phyloP scores from a whole-genome alignment of 2,329 filamentous ascomycete genomes.

The Rhynchosporium agropyri region DNA sequence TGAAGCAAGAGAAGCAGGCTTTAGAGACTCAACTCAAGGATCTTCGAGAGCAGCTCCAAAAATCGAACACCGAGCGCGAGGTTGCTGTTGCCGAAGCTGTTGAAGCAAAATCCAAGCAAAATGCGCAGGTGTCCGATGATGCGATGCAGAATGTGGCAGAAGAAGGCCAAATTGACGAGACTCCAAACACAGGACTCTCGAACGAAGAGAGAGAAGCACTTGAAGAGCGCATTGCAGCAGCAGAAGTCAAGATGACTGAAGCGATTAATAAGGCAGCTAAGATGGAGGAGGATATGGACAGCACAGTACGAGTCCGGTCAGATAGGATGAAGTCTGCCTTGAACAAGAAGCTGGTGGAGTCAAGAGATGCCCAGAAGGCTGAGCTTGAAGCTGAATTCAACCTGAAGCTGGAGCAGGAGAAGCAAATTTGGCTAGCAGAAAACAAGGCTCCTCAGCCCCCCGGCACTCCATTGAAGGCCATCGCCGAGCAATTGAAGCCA shows the following conservation, averaged over 20 bases:
- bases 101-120: slow-evolving; percentile 48
- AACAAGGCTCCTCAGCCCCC: slow-evolving; percentile 41
- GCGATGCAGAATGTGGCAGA: slow-evolving; percentile 54
- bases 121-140: slow-evolving; percentile 36
- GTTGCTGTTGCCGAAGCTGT: slow-evolving; percentile 45
- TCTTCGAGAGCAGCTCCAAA: slow-evolving; percentile 61
- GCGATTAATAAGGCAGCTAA: slow-evolving; percentile 60
- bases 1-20: slow-evolving; percentile 67
- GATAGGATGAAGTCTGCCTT: slow-evolving; percentile 70
- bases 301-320: slow-evolving; percentile 64
- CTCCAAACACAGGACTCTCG: slow-evolving; percentile 45
- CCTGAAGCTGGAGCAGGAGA: slow-evolving; percentile 62
- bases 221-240: slow-evolving; percentile 62
- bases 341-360: slow-evolving; percentile 67
- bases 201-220: slow-evolving; percentile 63
- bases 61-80: slow-evolving; percentile 65
- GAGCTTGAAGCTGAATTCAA: slow-evolving; percentile 52
- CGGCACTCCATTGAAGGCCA: slow-evolving; percentile 31
- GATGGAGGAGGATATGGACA: slow-evolving; percentile 63
- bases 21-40: slow-evolving; percentile 65
- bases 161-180: slow-evolving; percentile 57
- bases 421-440: slow-evolving; percentile 63
- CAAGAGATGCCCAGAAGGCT: slow-evolving; percentile 55
- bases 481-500: slow-evolving; percentile 48
- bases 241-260: slow-evolving; percentile 64